Percentiles rank a stretch among this genome's conserved stretches.
Conservation (phyloP, 2,329 filamentous ascomycete genomes). For the Zymoseptoria tritici region DNA sequence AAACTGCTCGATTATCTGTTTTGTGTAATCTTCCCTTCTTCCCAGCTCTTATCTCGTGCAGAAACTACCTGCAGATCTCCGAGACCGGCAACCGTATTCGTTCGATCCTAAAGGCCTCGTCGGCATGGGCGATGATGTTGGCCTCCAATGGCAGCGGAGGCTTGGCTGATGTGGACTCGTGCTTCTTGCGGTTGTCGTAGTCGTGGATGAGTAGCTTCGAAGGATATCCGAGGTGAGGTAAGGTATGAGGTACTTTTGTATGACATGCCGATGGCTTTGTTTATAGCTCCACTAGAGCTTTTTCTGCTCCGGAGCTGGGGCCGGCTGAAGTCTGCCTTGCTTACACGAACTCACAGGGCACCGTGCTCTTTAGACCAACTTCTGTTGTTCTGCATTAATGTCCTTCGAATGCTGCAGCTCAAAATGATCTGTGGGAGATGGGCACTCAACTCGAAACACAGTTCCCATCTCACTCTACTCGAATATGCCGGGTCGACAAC, state of each 20-base stretch:
- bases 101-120: slow-evolving; percentile 11
- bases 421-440: neutral
- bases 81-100: slow-evolving; percentile 13
- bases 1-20: no score
- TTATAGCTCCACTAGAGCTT: neutral
- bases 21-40: no score
- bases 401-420: neutral
- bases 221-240: neutral
- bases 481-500: no score
- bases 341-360: neutral
- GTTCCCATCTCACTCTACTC: no score
- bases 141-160: neutral
- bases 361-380: neutral
- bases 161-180: neutral
- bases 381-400: neutral
- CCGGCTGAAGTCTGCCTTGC: neutral
- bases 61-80: slow-evolving; percentile 12
- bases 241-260: neutral
- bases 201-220: neutral
- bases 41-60: slow-evolving; percentile 2
- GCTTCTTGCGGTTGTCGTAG: neutral
- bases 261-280: neutral
- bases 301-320: neutral
- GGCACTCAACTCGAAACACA: no score
- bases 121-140: neutral